These are phyloP conservation scores for Neurospora cerealis DNA, from an alignment of 495 filamentous ascomycete species.

Conservation along the genomic window DNA sequence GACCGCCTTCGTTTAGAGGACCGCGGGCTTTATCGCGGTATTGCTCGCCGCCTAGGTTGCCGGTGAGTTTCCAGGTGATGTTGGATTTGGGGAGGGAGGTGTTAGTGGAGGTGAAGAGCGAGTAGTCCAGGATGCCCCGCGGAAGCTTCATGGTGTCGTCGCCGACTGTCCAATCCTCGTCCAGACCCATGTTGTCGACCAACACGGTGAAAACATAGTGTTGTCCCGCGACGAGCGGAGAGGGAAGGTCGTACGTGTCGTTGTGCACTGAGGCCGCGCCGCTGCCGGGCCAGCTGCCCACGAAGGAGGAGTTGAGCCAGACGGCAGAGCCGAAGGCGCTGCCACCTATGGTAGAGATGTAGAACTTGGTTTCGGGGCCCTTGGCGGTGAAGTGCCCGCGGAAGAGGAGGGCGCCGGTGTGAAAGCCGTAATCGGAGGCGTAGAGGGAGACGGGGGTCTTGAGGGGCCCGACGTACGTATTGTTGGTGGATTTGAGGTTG, in stretches of 20 bases:
- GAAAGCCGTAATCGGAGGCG: conserved; percentile 64
- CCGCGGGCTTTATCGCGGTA: conserved; percentile 57
- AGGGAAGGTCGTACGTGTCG: conserved; percentile 47
- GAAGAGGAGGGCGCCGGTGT: conserved; percentile 58
- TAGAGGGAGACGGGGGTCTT: conserved; percentile 57
- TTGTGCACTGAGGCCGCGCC: conserved; percentile 33
- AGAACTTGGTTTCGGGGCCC: conserved; percentile 49
- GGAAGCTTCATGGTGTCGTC: conserved; percentile 57
- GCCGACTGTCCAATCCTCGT: conserved; percentile 53
- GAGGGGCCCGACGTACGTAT: conserved; percentile 39
- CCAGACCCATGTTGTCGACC: conserved; percentile 63
- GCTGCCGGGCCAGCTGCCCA: conserved; percentile 50
- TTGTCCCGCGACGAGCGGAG: conserved; percentile 37
- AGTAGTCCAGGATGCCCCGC: conserved; percentile 57
- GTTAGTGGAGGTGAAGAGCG: conserved; percentile 37
- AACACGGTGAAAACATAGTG: conserved; percentile 58
- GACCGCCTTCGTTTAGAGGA: conserved; percentile 67
- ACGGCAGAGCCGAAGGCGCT: conserved; percentile 46
- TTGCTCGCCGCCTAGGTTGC: conserved; percentile 65
- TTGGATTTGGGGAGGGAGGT: conserved; percentile 9
- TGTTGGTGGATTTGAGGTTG: conserved; percentile 44
- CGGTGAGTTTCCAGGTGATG: conserved; percentile 61
- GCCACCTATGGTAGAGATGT: conserved; percentile 53
- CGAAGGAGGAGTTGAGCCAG: conserved; percentile 44
- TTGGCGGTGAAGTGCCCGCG: conserved; percentile 62